Base-by-base conservation (phyloP, 2,329 filamentous ascomycete genomes). In the Macrophomina phaseolina region DNA sequence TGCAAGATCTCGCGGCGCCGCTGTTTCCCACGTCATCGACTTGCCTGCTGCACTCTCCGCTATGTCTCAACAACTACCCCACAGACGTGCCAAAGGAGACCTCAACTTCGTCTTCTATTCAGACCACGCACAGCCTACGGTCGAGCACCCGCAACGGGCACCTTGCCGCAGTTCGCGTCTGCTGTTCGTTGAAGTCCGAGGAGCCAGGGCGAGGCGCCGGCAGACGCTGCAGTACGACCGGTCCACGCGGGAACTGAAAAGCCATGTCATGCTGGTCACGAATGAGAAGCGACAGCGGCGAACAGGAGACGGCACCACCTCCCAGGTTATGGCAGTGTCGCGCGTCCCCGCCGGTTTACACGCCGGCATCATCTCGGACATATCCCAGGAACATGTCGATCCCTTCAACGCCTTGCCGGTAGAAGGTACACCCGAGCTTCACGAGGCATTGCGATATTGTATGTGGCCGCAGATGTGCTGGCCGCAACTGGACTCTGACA, bases 251-350 rank as follows among this genome's bases (percentile, higher is more conserved):
- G 42, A 62, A 23, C 58, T 62, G 3, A 48, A 51, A 16, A 62
- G 58, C 42, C 58, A 62, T 36, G 58, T 62, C 30, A 48, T 48
- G 58, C 58, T 48, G 9, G 58, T 62, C n/a, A 38, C 46, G 9
- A 48, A 34, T 30, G 58, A 48, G n/a, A 28, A n/a, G 4, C 48
- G 38, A 38, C 58, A 45, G 23, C 28, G 34, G 36, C 55, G 16
- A 46, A 49, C 23, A 28, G 36, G n/a, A 18, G 52, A 38, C 30
- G 30, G 5, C 8, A 30, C 32, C 32, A 4, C 7, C 14, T 14
- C n/a, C 9, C 52, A 38, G 32, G 7, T 9, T 16, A 14, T 45
- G 5, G 42, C 42, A 4, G n/a, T 38, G 32, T 18, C 32, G 42
- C 38, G 23, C 14, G 14, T 42, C n/a, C 38, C 38, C 18, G 38